Base-by-base conservation (phyloP, 805 yeast species). In the Suhomyces kilbournensis region DNA sequence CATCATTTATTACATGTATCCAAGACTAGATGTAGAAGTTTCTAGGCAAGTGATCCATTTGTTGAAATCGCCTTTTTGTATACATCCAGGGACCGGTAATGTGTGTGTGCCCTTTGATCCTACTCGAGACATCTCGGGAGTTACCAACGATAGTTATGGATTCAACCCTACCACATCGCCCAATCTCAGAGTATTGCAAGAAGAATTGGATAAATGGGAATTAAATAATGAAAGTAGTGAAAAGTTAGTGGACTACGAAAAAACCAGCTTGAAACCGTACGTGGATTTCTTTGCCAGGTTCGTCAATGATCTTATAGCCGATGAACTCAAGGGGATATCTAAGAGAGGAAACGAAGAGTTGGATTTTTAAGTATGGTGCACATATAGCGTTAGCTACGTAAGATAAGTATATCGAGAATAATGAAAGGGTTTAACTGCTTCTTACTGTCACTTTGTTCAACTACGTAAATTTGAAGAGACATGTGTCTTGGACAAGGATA, bases 1-100 rank as follows among this genome's bases (percentile, higher is more conserved):
- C 53, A 84, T 93, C 20, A 69, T 94, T 38, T 85, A 83, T 55
- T 86, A 88, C 54, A 71, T 90, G 74, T 93, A 93, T 68, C 99
- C 99, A 43, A 80, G 97, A 62, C 77, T 94, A 55, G 99, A 94
- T 80, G 84, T 88, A 47, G 96, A 92, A 68, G 99, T 94, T 34
- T 88, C 98, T 7, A 81, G 86, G 59, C 94, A 88, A 66, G 77
- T 92, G 63, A 90, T 85, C 71, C 99, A 94, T 75, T 84, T 94
- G 70, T 79, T 94, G 61, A 94, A 94, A 66, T 88, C 97, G 1
- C 99, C 99, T 15, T 94, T 94, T 67, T 93, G 98, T 74, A 85
- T 94, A 43, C 99, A 94, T 68, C 99, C 99, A 1, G 85, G 90
- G 2, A 94, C 99, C 0, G 97, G 97, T 7, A 87, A 89, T 61